Evolutionary conservation across 257 asterid genomes (phyloP), one percentile per base, ranked within the genome.

Genomic region (Buddleja alternifolia): DNA sequence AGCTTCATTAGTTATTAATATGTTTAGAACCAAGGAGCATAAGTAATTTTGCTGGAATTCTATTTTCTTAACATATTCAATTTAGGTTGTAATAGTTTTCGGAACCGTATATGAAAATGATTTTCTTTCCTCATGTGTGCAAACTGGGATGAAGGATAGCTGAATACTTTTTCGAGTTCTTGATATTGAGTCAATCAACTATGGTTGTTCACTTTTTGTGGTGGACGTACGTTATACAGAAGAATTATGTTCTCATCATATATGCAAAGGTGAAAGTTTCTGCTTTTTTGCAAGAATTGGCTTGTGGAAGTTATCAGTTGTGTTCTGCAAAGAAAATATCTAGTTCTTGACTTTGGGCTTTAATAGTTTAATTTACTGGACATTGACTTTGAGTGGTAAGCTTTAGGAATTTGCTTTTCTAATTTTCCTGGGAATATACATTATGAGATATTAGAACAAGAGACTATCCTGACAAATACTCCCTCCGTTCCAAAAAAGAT

Each of bases 151-250:
- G n/a, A 37, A 45, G 32, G 61, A 20, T 21, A 15, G 11, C 23
- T 19, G 29, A 6, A 21, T 50, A 3, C 24, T 44, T 39, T 67
- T 55, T 67, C 14, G 46, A 15, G 63, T 12, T 40, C 54, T 67
- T 23, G 45, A 40, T 53, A 55, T 55, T 41, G 10, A 21, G 19
- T 55, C 2, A n/a, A 11, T 11, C 40, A 4, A 44, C 1, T 24
- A 7, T 25, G 41, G 66, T 36, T 56, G 56, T 36, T 58, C 56
- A 16, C 76, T 51, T 60, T 21, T 71, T 39, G 34, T 29, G 32
- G 37, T 62, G 57, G 57, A 20, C 17, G 23, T 16, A 51, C 12
- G 14, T 21, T 25, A 47, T 14, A 6, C 16, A 3, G 24, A 39
- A 9, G 56, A 40, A 44, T 46, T 3, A 51, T 48, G 39, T 36